A percentile compares a stretch with the other conserved stretches of the same genome.
phyloP scores from a whole-genome alignment of 164 flowering plant genomes.

The Litsea cubeba region DNA sequence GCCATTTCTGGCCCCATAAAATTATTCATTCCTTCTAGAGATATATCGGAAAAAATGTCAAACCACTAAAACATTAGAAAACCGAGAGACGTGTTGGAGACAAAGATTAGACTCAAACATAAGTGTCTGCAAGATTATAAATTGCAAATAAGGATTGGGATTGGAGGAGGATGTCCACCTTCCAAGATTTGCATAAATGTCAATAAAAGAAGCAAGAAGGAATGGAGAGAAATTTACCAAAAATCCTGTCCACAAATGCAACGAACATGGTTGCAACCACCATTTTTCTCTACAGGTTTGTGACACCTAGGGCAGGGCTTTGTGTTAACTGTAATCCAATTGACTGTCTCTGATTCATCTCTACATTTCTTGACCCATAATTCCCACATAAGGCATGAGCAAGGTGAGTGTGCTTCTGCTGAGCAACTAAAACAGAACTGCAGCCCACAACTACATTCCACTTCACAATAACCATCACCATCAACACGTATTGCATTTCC shows the following conservation, averaged over 20 bases:
- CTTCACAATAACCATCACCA: conserved; percentile 64
- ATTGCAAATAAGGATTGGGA: background rate
- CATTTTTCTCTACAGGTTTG: conserved; percentile 88
- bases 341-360: conserved; percentile 81
- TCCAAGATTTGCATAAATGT: background rate
- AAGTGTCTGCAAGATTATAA: background rate
- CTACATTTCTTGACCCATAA: conserved; percentile 75
- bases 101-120: background rate
- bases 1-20: background rate
- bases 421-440: conserved; percentile 88
- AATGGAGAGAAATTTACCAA: conserved; percentile 40
- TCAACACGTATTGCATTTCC: conserved; percentile 91
- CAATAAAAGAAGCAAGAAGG: background rate
- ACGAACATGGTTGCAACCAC: conserved; percentile 76
- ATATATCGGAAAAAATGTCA: background rate
- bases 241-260: conserved; percentile 83
- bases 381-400: conserved; percentile 91
- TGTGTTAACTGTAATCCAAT: conserved; percentile 81
- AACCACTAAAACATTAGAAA: background rate
- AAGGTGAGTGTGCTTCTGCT: conserved; percentile 84
- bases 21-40: background rate
- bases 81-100: no score
- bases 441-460: conserved; percentile 78
- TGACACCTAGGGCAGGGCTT: conserved; percentile 86
- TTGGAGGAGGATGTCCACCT: background rate